Percentiles rank a stretch among this genome's conserved stretches.
Evolutionary conservation across 2,329 filamentous ascomycete genomes (phyloP).

Genomic region (Microdochium bolleyi): DNA sequence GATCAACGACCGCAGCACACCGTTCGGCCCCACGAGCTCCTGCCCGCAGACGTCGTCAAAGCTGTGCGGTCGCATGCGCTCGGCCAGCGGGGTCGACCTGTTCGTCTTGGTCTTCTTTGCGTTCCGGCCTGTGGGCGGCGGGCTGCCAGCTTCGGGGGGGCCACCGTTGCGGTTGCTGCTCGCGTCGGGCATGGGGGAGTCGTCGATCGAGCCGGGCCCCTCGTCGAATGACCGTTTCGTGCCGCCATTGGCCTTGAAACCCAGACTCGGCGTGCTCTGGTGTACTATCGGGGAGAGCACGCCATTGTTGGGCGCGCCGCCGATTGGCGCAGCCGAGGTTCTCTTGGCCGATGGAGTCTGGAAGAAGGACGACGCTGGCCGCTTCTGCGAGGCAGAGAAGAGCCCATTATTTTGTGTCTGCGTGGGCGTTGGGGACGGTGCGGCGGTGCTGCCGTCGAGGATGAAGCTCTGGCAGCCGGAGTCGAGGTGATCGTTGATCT

Average conservation of each 20-base stretch:
- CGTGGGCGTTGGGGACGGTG: constrained; percentile 22
- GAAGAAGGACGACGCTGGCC: constrained; percentile 51
- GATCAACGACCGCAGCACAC: constrained; percentile 81
- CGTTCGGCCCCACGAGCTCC: constrained; percentile 76
- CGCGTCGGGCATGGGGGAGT: constrained; percentile 13
- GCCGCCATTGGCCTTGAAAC: constrained; percentile 24
- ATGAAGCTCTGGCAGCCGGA: constrained; percentile 67
- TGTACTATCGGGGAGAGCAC: not conserved
- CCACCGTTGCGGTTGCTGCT: constrained; percentile 11
- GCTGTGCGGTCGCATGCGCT: constrained; percentile 81
- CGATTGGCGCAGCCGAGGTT: constrained; percentile 24
- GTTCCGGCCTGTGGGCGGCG: constrained; percentile 17
- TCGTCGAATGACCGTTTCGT: constrained; percentile 47
- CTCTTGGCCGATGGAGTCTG: constrained; percentile 52
- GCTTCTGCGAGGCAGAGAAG: constrained; percentile 39
- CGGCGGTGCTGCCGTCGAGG: constrained; percentile 35
- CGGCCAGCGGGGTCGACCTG: constrained; percentile 75
- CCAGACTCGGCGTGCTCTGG: not conserved
- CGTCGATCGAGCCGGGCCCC: constrained; percentile 33
- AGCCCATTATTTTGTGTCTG: constrained; percentile 23
- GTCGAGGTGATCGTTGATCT: constrained; percentile 90
- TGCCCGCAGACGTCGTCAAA: constrained; percentile 88
- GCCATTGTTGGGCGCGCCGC: not conserved
- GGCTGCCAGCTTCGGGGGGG: constrained; percentile 18
- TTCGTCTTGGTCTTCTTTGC: constrained; percentile 62